Conservation (phyloP, 106 monocot genomes). For the Dioscorea alata region DNA sequence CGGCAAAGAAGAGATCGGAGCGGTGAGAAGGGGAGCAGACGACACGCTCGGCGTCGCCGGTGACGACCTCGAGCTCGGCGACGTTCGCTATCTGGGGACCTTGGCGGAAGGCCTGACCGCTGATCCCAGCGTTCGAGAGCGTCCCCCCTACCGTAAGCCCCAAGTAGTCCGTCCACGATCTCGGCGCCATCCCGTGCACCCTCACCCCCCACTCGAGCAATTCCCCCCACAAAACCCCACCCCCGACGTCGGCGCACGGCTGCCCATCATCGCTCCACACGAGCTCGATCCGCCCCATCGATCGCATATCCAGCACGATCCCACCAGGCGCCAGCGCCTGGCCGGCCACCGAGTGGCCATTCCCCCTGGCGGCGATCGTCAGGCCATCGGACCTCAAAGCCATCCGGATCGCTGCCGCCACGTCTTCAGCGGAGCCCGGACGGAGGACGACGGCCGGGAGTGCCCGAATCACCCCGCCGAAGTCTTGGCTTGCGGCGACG, state of each 20-base stretch:
- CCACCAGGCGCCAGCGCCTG: constrained; percentile 60
- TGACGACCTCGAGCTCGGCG: constrained; percentile 68
- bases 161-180: constrained; percentile 90
- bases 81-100: constrained; percentile 89
- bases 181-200: constrained; percentile 43
- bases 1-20: constrained; percentile 70
- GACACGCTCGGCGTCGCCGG: constrained; percentile 51
- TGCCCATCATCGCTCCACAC: not conserved
- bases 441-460: not conserved
- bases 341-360: constrained; percentile 74
- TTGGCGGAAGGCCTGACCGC: constrained; percentile 75
- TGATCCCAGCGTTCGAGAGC: constrained; percentile 77
- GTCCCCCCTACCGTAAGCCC: constrained; percentile 87
- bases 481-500: not conserved
- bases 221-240: constrained; percentile 69
- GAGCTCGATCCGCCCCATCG: constrained; percentile 20
- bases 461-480: not conserved
- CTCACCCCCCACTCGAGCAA: constrained; percentile 40
- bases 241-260: constrained; percentile 40
- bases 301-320: constrained; percentile 73
- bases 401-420: not conserved
- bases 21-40: constrained; percentile 32
- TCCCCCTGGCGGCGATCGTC: constrained; percentile 63
- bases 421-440: not conserved
- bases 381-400: constrained; percentile 8